Evolutionary conservation across 345 rosid genomes (phyloP), one percentile per base, ranked within the genome.

Genomic region (Sonneratia caseolaris): DNA sequence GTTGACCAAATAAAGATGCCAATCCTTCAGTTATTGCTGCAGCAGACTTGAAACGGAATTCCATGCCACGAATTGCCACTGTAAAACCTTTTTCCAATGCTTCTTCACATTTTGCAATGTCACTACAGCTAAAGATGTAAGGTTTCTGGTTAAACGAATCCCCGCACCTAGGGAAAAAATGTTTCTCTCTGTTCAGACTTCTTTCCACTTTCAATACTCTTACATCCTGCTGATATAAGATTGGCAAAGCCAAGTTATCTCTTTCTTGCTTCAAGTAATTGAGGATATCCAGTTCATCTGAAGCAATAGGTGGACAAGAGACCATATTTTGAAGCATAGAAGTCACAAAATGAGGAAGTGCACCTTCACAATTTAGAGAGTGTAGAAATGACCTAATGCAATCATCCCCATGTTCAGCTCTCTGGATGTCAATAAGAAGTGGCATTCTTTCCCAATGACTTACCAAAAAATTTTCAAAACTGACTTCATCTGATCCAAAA

Each of bases 1-100:
- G 92, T 73, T 85, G 89, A 77, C 92, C 92, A 74, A 87, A 87
- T 76, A 85, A 57, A 68, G 83, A 81, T 43, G 89, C 92, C 70
- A 87, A 78, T 70, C 79, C 81, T 66, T 84, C 79, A n/a, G 83
- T 79, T 69, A 82, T 67, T 71, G 75, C 72, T 49, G 92, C 81
- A 72, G 85, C 64, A 48, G 83, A 77, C 73, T 74, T 74, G 74
- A 76, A 77, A 40, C 83, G 88, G 62, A 87, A 87, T 69, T 84
- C 89, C 76, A 84, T 68, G 16, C 92, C 89, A 71, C 85, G 84
- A 70, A 85, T 22, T 47, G 92, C 88, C 66, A 85, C 77, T 69
- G 89, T 85, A 70, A 80, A 84, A 71, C 86, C 92, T 53, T 81
- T 72, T 69, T 71, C 76, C 76, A 21, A 81, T 19, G 87, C 89